Percentiles rank a stretch among this genome's conserved stretches.
Conservation (phyloP, 441 rosid genomes). For the Populus hybrid region DNA sequence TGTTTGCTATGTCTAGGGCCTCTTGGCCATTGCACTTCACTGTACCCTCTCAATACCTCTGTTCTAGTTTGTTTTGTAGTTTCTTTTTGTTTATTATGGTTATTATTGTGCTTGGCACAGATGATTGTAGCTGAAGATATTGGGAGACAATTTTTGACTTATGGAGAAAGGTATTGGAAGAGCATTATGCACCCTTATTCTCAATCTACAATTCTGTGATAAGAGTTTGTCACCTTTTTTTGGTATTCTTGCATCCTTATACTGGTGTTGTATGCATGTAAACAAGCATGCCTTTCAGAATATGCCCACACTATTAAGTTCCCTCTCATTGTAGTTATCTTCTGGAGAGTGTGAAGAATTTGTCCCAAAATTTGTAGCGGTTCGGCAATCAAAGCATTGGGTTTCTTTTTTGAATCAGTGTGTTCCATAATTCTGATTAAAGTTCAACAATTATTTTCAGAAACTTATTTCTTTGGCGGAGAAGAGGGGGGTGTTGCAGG, state of each 20-base stretch:
- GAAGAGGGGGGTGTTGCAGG: background rate
- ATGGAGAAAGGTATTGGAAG: slow-evolving; percentile 69
- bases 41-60: background rate
- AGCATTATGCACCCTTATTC: background rate
- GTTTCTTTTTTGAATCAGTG: background rate
- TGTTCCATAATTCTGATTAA: background rate
- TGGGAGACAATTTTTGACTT: slow-evolving; percentile 87
- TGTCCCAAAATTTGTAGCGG: background rate
- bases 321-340: background rate
- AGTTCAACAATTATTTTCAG: too few relatives aligned
- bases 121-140: slow-evolving; percentile 81
- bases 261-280: background rate
- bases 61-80: background rate
- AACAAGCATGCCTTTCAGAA: background rate
- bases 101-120: slow-evolving; percentile 32
- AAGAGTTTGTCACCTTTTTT: background rate
- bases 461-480: background rate
- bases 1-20: background rate
- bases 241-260: background rate
- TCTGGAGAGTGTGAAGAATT: background rate
- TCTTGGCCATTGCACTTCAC: background rate
- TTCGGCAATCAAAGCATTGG: background rate
- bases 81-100: slow-evolving; percentile 6
- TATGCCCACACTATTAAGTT: background rate
- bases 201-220: background rate